A percentile compares a stretch with the other conserved stretches of the same genome.
Conservation (phyloP, 495 filamentous ascomycete genomes). For the Podospora australis region DNA sequence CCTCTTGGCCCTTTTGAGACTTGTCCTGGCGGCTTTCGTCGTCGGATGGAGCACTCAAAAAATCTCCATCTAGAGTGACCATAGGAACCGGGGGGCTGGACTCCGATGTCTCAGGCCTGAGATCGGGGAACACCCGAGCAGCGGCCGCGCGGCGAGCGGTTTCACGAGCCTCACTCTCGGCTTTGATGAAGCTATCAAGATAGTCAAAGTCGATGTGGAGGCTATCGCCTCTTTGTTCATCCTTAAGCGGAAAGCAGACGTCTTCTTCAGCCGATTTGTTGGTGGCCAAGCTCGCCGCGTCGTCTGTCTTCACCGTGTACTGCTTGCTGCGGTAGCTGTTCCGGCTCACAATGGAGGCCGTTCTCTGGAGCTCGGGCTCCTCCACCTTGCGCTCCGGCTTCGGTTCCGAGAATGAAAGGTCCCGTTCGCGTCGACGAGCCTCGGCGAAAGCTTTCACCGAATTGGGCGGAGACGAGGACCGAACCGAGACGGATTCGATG, state of each 20-base stretch:
- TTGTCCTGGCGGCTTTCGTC: constrained; percentile 30
- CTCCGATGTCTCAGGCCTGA: constrained; percentile 31
- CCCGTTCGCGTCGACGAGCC: constrained; percentile 51
- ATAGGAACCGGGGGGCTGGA: constrained; percentile 14
- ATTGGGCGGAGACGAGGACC: constrained; percentile 83
- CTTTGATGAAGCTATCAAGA: constrained; percentile 70
- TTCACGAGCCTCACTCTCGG: constrained; percentile 46
- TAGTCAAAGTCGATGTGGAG: constrained; percentile 78
- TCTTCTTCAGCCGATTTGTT: constrained; percentile 67
- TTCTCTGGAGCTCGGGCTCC: constrained; percentile 63
- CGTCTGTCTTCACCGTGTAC: constrained; percentile 35
- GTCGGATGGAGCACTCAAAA: constrained; percentile 39
- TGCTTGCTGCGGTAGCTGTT: constrained; percentile 42
- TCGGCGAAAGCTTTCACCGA: constrained; percentile 97
- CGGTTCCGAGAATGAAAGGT: constrained; percentile 44
- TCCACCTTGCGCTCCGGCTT: constrained; percentile 31
- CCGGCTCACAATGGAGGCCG: constrained; percentile 62
- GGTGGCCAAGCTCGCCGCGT: constrained; percentile 44
- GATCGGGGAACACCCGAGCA: constrained; percentile 55
- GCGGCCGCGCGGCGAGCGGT: constrained; percentile 31
- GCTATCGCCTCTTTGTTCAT: constrained; percentile 37
- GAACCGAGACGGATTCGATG: constrained; percentile 37
- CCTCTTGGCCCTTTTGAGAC: constrained; percentile 19
- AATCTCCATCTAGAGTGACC: constrained; percentile 44
- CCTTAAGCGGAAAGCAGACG: constrained; percentile 69